These are phyloP conservation scores for Clonostachys rhizophaga DNA, from an alignment of 2,329 filamentous ascomycete genomes.

Conservation along the genomic window DNA sequence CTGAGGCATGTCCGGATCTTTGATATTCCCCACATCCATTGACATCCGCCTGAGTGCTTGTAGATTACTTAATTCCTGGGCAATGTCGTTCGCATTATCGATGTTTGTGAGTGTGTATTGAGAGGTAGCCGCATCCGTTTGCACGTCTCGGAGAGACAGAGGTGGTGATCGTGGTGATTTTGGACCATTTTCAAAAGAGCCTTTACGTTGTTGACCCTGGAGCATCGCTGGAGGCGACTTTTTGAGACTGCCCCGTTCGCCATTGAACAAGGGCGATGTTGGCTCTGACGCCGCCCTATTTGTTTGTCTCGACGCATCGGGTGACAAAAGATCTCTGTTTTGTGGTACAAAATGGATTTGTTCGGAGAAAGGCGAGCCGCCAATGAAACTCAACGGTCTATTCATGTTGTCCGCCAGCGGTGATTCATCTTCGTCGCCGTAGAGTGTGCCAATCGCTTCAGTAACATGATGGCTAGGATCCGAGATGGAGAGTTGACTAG, in stretches of 20 bases:
- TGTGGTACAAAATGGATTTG: conserved; percentile 33
- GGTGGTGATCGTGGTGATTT: conserved; percentile 46
- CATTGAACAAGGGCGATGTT: conserved; percentile 12
- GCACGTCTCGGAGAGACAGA: conserved; percentile 46
- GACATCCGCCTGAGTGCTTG: conserved; percentile 89
- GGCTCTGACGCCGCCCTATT: conserved; percentile 9
- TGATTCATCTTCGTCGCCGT: conserved; percentile 62
- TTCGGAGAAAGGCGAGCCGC: conserved; percentile 48
- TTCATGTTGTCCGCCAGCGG: conserved; percentile 43
- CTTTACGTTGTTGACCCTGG: conserved; percentile 23
- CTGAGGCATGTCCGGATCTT: conserved; percentile 71
- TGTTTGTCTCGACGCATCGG: conserved; percentile 33
- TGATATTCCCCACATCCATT: conserved; percentile 79
- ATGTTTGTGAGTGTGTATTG: conserved; percentile 86
- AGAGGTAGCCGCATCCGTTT: conserved; percentile 53
- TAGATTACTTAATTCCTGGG: conserved; percentile 87
- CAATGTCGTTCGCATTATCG: conserved; percentile 82
- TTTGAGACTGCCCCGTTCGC: conserved; percentile 25
- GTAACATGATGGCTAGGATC: conserved; percentile 93
- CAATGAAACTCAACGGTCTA: conserved; percentile 72
- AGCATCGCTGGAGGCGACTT: conserved; percentile 37
- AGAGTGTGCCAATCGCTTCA: conserved; percentile 87
- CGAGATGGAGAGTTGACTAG: conserved; percentile 63
- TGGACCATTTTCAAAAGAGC: conserved; percentile 21
- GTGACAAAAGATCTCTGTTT: conserved; percentile 16